Base-by-base conservation (phyloP, 352 stramenopile genomes). In the Pythium brachiatum region DNA sequence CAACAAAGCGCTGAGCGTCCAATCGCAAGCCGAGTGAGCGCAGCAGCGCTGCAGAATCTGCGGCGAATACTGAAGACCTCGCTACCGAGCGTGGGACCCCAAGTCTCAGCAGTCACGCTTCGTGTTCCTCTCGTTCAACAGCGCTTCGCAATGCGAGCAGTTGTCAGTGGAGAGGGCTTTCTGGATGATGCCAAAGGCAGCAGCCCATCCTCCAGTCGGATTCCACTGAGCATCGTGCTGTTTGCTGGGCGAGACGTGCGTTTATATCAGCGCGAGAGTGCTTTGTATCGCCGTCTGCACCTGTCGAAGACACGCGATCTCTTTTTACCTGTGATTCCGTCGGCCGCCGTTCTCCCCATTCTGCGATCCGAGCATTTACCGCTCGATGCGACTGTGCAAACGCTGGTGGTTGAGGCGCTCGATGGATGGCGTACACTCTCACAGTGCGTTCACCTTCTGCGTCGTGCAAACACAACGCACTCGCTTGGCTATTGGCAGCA, bases 391-490 rank as follows among this genome's bases (percentile, higher is more conserved):
- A 13, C 41, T 0, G 9, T 36, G n/a, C 64, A 66, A 5, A 61
- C 48, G 2, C 23, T 83, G 6, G 62, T 81, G 6, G 59, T 52
- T 18, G 73, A 76, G 50, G 79, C 73, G 2, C 25, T 84, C 8
- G n/a, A 16, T 8, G 68, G 62, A 1, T 81, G 73, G 62, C 53
- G 16, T 0, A 70, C 70, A 27, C 52, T 83, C 2, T 31, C 53
- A 2, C 52, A 75, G 5, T 75, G 70, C 34, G 25, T 79, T 6
- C 21, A 53, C 9, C 62, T 62, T 11, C 53, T 77, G 20, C 60
- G 34, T 1, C 21, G 23, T 2, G n/a, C 38, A 18, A 7, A 36
- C 1, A 15, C 18, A 1, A n/a, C 18, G 2, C 27, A 53, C 25
- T 63, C 64, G 7, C 25, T 68, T 4, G 26, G 15, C 6, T 50